Percentiles rank a stretch among this genome's conserved stretches.
Conservation (phyloP, 106 monocot species). For the Acorus gramineus region DNA sequence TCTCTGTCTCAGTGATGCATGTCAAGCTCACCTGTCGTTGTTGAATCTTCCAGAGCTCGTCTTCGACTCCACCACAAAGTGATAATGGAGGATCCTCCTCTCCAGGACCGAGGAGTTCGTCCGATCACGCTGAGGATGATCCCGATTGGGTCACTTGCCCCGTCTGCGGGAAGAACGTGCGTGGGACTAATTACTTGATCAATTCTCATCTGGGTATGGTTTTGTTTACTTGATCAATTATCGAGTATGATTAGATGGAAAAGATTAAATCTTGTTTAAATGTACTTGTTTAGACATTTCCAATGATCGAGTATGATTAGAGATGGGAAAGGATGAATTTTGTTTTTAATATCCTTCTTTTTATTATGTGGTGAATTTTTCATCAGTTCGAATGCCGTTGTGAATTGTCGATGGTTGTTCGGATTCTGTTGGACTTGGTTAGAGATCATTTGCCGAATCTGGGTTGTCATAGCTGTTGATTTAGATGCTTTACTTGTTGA, state of each 20-base stretch:
- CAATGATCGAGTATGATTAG: too few relatives aligned
- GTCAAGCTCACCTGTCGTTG: not conserved
- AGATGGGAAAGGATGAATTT: too few relatives aligned
- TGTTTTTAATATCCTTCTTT: too few relatives aligned
- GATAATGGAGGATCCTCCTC: not conserved
- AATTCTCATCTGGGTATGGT: slow-evolving; percentile 65
- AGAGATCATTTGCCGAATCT: not conserved
- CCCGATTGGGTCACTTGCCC: slow-evolving; percentile 53
- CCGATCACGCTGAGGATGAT: not conserved
- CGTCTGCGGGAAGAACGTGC: slow-evolving; percentile 45
- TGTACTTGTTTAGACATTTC: not conserved
- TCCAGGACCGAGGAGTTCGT: not conserved
- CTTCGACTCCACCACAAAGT: not conserved
- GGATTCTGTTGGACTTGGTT: not conserved
- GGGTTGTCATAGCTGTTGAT: not conserved
- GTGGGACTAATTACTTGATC: slow-evolving; percentile 33
- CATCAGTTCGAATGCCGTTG: not conserved
- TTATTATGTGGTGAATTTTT: too few relatives aligned
- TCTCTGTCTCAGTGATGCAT: not conserved
- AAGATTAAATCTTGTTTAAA: not conserved
- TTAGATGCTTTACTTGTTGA: not conserved
- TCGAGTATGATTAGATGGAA: not conserved
- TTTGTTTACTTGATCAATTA: not conserved
- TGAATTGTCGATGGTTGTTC: not conserved
- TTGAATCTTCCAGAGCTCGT: too few relatives aligned